Base-by-base conservation (phyloP, 208 protist genomes). In the Crithidia bombi region DNA sequence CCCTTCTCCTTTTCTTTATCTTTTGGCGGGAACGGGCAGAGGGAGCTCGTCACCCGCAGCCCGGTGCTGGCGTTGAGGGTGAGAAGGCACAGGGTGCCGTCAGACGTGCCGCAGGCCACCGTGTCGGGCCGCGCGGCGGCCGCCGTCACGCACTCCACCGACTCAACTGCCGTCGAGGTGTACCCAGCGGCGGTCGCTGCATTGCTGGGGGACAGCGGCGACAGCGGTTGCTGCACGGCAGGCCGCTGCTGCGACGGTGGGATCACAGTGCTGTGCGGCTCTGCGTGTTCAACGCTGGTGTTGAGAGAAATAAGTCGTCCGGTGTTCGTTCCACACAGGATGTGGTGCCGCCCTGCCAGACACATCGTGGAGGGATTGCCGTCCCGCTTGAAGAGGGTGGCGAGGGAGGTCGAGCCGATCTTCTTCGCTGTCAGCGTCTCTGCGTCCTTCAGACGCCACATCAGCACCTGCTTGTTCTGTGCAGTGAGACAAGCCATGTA, bases 261-360 rank as follows among this genome's bases (percentile, higher is more conserved):
- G 19, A 88, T 73, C 14, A 25, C 59, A 7, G 85, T 78, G 54
- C 49, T 65, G 51, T 43, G 59, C 33, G 82, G 82, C 70, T 88
- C 85, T 17, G 75, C 67, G 49, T 76, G 36, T 2, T 87, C 83
- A 36, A 87, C 76, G 43, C 84, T 86, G 25, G 85, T 86, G 75
- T 94, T 96, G 15, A 88, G 68, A 23, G 91, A 93, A 54, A 94
- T 81, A 14, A 96, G 28, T 15, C 82, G 83, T 0, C 91, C 91
- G 26, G 71, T 89, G 49, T 56, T 85, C 12, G 88, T 96, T 61
- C 87, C 91, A 52, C 85, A 87, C 9, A 96, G 19, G 30, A 93
- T 55, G 58, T 96, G 91, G 49, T 93, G 75, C 54, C 88, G 93
- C 7, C 91, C 91, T 15, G 86, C 87, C 3, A 96, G 73, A 52